Conservation (phyloP, 1,284 basidiomycete genomes). For the Marasmius tenuissimus region DNA sequence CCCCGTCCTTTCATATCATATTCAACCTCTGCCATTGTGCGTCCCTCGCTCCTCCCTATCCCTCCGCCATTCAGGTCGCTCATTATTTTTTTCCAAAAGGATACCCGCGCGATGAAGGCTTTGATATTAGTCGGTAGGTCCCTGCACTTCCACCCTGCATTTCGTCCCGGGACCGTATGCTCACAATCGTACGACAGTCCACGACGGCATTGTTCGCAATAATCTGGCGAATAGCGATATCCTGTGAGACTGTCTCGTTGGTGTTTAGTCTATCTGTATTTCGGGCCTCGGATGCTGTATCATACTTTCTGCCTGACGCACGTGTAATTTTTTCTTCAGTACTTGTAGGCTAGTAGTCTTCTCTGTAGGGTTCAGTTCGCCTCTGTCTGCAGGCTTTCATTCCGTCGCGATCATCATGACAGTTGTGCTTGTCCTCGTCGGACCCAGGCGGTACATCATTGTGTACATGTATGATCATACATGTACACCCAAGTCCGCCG, state of each 20-base stretch:
- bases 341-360: no score
- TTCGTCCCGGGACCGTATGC: neutral
- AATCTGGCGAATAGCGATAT: conserved; percentile 14
- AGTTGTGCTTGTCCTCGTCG: no score
- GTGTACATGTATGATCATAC: no score
- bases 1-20: conserved; percentile 50
- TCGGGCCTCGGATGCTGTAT: neutral
- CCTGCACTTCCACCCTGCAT: neutral
- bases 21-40: conserved; percentile 48
- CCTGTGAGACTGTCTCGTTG: conserved; percentile 1
- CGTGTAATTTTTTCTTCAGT: neutral
- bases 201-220: conserved; percentile 15
- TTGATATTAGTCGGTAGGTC: conserved; percentile 42
- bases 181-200: conserved; percentile 4
- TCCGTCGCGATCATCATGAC: no score
- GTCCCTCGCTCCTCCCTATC: conserved; percentile 15
- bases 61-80: neutral
- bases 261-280: neutral
- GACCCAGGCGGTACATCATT: no score
- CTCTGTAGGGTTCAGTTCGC: no score
- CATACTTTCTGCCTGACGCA: neutral
- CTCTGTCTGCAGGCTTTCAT: no score
- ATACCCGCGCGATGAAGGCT: conserved; percentile 46
- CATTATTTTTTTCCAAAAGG: conserved; percentile 27
- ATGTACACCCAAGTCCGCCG: no score